A percentile compares a stretch with the other conserved stretches of the same genome.
These are phyloP conservation scores for Atalantia buxifolia DNA, from an alignment of 345 rosid genomes.

Conservation along the genomic window DNA sequence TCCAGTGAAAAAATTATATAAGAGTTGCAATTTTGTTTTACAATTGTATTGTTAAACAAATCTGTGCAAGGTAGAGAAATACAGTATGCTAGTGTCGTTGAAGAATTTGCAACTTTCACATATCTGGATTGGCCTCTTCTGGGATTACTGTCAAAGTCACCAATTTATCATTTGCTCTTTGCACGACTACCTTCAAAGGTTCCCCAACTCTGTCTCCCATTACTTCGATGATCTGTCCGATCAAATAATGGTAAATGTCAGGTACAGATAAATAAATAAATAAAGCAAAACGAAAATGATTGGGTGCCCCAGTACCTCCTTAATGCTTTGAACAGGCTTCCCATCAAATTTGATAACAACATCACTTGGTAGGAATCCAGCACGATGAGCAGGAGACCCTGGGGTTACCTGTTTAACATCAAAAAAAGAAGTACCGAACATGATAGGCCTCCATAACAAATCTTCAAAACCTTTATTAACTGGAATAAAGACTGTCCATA, in stretches of 20 bases:
- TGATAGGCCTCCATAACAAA: background rate
- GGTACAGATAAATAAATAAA: background rate
- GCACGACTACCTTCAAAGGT: constrained; percentile 51
- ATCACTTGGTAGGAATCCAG: constrained; percentile 88
- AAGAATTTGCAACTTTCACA: constrained; percentile 25
- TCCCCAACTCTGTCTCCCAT: constrained; percentile 66
- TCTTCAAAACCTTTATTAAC: background rate
- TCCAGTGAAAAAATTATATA: background rate
- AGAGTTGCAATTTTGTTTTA: background rate
- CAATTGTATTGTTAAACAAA: too few relatives aligned
- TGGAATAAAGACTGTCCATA: background rate
- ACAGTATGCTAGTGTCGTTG: background rate
- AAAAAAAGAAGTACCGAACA: background rate
- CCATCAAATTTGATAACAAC: constrained; percentile 72
- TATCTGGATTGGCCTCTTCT: constrained; percentile 72
- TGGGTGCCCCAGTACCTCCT: constrained; percentile 44
- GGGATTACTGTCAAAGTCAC: constrained; percentile 58
- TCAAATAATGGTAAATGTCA: too few relatives aligned
- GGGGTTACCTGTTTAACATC: constrained; percentile 60
- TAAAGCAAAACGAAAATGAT: background rate
- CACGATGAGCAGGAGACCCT: constrained; percentile 82
- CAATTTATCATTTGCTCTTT: constrained; percentile 47
- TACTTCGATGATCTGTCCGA: constrained; percentile 58
- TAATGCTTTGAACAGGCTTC: constrained; percentile 68
- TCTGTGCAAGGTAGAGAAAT: background rate